Percentiles rank a stretch among this genome's conserved stretches.
phyloP scores from a whole-genome alignment of 2,329 filamentous ascomycete species.

The Fonsecaea multimorphosa region DNA sequence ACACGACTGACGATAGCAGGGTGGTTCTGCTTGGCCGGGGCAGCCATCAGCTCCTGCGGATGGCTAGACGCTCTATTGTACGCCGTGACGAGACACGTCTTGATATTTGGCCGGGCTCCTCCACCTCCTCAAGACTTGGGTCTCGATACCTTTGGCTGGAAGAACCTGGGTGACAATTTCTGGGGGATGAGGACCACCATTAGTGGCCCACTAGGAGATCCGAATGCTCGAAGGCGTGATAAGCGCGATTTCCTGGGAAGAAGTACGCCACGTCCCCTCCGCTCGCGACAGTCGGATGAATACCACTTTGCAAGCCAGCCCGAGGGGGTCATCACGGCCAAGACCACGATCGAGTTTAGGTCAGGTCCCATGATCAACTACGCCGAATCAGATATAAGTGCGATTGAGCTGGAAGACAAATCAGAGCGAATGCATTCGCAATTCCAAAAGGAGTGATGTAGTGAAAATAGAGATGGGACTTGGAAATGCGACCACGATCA shows the following conservation, averaged over 20 bases:
- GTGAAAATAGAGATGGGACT: not conserved
- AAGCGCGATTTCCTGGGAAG: conserved; percentile 20
- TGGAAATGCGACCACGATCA: conserved; percentile 3
- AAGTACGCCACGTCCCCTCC: conserved; percentile 13
- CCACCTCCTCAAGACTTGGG: conserved; percentile 33
- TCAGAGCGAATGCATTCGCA: conserved; percentile 17
- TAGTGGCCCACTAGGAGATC: conserved; percentile 27
- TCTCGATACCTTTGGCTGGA: conserved; percentile 35
- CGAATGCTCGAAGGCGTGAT: conserved; percentile 14
- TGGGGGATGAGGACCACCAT: conserved; percentile 34
- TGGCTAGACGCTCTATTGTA: conserved; percentile 66
- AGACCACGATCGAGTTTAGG: conserved; percentile 34
- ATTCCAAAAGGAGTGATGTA: conserved; percentile 7
- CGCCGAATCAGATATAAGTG: conserved; percentile 25
- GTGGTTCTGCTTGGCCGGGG: conserved; percentile 60
- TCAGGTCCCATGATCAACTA: conserved; percentile 19
- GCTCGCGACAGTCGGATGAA: conserved; percentile 32
- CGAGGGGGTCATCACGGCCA: conserved; percentile 34
- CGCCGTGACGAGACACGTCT: conserved; percentile 61
- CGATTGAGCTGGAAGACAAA: conserved; percentile 26
- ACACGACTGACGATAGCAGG: conserved; percentile 7
- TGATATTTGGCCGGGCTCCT: conserved; percentile 59
- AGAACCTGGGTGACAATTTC: conserved; percentile 24
- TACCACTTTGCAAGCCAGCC: conserved; percentile 30
- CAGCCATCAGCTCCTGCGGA: conserved; percentile 64